Evolutionary conservation across 768 basidiomycete species (phyloP).

Genomic region (Kwoniella botswanensis): DNA sequence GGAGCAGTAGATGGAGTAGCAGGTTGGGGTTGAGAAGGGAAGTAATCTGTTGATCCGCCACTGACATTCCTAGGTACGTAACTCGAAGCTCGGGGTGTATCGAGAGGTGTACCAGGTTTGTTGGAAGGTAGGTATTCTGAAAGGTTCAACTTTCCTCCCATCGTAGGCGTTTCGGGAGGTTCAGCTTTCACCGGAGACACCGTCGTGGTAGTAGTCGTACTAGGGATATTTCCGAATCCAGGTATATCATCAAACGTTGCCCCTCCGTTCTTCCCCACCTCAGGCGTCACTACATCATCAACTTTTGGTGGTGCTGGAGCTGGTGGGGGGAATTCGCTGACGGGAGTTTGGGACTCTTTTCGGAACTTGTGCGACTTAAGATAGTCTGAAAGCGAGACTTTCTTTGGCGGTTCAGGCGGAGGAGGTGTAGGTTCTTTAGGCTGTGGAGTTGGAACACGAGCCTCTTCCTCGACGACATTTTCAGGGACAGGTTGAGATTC

Average conservation of each 20-base stretch:
- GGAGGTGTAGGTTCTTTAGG: conserved; percentile 31
- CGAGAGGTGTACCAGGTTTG: conserved; percentile 11
- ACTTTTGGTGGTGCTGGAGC: background rate
- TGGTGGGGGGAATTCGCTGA: conserved; percentile 4
- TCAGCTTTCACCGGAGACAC: conserved; percentile 24
- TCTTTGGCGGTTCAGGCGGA: conserved; percentile 42
- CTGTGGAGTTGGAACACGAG: conserved; percentile 21
- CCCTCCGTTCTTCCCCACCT: background rate
- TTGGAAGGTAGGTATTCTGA: conserved; percentile 31
- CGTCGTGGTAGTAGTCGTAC: background rate
- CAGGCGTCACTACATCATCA: background rate
- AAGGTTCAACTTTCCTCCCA: conserved; percentile 23
- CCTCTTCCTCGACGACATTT: background rate
- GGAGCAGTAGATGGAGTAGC: background rate
- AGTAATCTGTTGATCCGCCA: conserved; percentile 28
- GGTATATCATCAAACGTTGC: conserved; percentile 22
- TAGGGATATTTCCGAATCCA: conserved; percentile 19
- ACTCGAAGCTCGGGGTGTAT: conserved; percentile 16
- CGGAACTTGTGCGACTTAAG: conserved; percentile 41
- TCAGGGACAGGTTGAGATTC: background rate
- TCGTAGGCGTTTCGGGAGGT: conserved; percentile 15
- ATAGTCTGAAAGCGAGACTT: conserved; percentile 46
- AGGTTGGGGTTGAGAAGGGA: conserved; percentile 27
- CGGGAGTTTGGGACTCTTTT: conserved; percentile 31
- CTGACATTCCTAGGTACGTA: conserved; percentile 28